Base-by-base conservation (phyloP, 1,284 basidiomycete species). In the Neotropicomus parvogracilis region DNA sequence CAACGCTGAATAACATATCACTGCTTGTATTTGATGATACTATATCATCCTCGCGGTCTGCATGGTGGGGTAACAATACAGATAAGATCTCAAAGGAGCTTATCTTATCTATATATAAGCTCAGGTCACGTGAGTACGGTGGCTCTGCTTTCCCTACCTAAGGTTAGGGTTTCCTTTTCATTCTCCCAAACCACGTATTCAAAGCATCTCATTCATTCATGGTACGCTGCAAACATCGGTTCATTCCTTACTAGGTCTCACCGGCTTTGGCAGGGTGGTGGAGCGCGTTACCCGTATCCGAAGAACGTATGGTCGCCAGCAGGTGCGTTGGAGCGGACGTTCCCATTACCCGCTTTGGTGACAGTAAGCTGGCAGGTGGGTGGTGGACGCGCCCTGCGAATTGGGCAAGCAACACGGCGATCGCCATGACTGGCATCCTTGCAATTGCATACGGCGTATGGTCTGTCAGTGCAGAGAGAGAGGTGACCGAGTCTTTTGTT, bases 381-480 rank as follows among this genome's bases (percentile, higher is more conserved):
- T 87, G 84, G 83, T 87, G 84, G 83, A 76, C 76, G 21, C 75
- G 81, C 13, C 84, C 84, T 4, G 74, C 79, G 12, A 85, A 85
- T 62, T 87, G 84, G 83, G 79, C 77, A 42, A 63, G 75, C 17
- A 87, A 87, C 66, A 87, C 84, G 1, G 75, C 75, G 0, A 74
- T 87, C 36, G 72, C 77, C 2, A 75, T 78, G 58, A 67, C 70
- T 42, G 83, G 83, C 12, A 81, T 87, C 47, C 58, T 80, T 40
- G 73, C 70, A 4, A 62, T 79, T n/a, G 75, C 77, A 13, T 84
- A 78, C 52, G 78, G 71, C 9, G 74, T 77, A 9, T 86, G 79
- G 77, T 73, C 67, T 34, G 62, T 84, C 44, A 85, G 83, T 54
- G 80, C 82, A 11, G 78, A 78, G 45, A 73, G 75, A 53, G 84